Percentiles rank a stretch among this genome's conserved stretches.
Conservation (phyloP, 345 rosid genomes). For the Lepidium aucheri region DNA sequence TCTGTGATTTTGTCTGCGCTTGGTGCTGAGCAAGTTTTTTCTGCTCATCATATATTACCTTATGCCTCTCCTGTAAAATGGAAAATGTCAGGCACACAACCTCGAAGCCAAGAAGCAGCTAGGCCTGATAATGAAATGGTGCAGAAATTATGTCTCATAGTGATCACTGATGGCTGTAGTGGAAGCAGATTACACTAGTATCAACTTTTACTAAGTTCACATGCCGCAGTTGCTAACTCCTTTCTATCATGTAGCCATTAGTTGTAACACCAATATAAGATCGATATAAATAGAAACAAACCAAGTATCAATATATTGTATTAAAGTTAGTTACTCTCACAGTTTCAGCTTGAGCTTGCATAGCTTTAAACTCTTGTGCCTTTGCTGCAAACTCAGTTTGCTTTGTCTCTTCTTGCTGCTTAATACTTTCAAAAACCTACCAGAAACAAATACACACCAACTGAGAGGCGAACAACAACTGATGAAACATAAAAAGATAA, state of each 20-base stretch:
- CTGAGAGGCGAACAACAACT: background rate
- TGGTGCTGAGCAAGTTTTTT: conserved; percentile 81
- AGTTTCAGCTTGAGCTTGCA: conserved; percentile 89
- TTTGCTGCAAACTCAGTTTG: conserved; percentile 52
- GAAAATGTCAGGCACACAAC: conserved; percentile 11
- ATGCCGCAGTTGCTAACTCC: background rate
- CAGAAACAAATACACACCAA: conserved; percentile 7
- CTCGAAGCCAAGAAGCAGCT: background rate
- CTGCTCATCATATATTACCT: conserved; percentile 88
- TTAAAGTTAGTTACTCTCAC: conserved; percentile 35
- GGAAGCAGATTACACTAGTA: background rate
- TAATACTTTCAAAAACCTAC: conserved; percentile 70
- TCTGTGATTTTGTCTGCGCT: conserved; percentile 96
- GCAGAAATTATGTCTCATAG: background rate
- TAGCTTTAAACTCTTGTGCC: conserved; percentile 73
- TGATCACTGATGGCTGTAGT: conserved; percentile 1
- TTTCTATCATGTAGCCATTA: background rate
- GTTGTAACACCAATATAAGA: background rate
- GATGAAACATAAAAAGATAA: background rate
- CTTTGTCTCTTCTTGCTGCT: conserved; percentile 78
- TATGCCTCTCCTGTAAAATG: conserved; percentile 73
- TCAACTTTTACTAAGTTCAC: background rate
- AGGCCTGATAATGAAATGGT: background rate
- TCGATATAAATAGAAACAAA: background rate
- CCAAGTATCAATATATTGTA: background rate